phyloP scores from a whole-genome alignment of 257 asterid genomes.

The Solanum virginianum region DNA sequence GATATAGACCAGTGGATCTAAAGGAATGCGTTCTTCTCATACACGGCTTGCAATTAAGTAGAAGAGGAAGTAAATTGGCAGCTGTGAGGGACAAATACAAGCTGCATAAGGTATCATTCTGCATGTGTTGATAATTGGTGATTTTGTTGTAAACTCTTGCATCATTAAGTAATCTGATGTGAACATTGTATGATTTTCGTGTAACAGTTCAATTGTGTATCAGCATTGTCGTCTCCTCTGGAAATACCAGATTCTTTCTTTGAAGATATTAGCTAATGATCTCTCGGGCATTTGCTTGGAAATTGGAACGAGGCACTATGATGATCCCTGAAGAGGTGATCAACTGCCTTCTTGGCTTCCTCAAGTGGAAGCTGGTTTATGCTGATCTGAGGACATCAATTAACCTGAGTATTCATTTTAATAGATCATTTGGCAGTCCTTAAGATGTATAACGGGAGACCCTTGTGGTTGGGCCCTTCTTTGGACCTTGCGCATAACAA shows the following conservation, averaged over 20 bases:
- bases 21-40: constrained; percentile 52
- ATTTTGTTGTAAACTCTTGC: not conserved
- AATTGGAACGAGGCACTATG: not conserved
- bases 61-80: constrained; percentile 33
- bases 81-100: constrained; percentile 71
- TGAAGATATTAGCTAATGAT: not conserved
- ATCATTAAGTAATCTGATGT: not conserved
- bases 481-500: too few relatives aligned
- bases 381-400: not conserved
- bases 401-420: not conserved
- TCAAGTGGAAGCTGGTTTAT: not conserved
- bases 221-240: constrained; percentile 31
- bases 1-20: constrained; percentile 49
- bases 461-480: too few relatives aligned
- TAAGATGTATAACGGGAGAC: too few relatives aligned
- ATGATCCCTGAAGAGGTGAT: not conserved
- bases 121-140: not conserved
- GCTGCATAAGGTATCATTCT: constrained; percentile 41
- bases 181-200: not conserved
- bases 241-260: constrained; percentile 44
- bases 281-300: not conserved
- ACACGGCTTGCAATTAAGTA: constrained; percentile 55
- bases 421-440: not conserved
- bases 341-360: not conserved
- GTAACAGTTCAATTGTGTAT: constrained; percentile 69